Conservation (phyloP, 345 rosid genomes). For the Gynandropsis gynandra region DNA sequence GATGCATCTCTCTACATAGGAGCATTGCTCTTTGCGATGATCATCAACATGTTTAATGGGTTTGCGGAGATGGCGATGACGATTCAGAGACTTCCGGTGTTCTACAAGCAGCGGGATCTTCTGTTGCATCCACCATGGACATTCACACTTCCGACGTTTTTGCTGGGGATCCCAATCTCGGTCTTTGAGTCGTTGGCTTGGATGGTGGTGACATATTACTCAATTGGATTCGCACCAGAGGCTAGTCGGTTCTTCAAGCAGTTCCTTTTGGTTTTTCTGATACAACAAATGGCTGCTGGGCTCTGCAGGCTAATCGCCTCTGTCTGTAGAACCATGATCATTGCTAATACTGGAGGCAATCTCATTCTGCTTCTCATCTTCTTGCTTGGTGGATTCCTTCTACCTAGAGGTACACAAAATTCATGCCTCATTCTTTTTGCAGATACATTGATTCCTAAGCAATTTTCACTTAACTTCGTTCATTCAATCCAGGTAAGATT, state of each 20-base stretch:
- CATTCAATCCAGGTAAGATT: slow-evolving; percentile 11
- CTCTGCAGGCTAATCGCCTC: slow-evolving; percentile 44
- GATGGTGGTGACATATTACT: slow-evolving; percentile 37
- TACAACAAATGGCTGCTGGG: slow-evolving; percentile 41
- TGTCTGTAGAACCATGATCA: slow-evolving; percentile 39
- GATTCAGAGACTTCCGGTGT: slow-evolving; percentile 33
- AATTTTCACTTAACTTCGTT: too few relatives aligned
- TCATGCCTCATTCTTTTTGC: too few relatives aligned
- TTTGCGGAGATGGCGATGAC: slow-evolving; percentile 29
- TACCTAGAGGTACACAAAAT: slow-evolving; percentile 39
- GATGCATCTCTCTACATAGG: slow-evolving; percentile 26
- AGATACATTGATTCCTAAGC: too few relatives aligned
- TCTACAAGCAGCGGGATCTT: slow-evolving; percentile 34
- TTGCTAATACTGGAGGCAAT: slow-evolving; percentile 38
- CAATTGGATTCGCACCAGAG: slow-evolving; percentile 67
- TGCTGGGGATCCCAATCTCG: slow-evolving; percentile 31
- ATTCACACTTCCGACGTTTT: slow-evolving; percentile 27
- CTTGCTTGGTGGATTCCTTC: slow-evolving; percentile 54
- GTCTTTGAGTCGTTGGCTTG: slow-evolving; percentile 26
- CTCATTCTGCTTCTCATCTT: slow-evolving; percentile 28
- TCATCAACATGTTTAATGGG: slow-evolving; percentile 32
- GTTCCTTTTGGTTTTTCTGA: slow-evolving; percentile 34
- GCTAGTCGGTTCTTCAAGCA: slow-evolving; percentile 52
- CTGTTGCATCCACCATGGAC: slow-evolving; percentile 36
- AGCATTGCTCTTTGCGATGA: slow-evolving; percentile 24